These are phyloP conservation scores for Chloranthus sessilifolius DNA, from an alignment of 164 flowering plant species.

Conservation along the genomic window DNA sequence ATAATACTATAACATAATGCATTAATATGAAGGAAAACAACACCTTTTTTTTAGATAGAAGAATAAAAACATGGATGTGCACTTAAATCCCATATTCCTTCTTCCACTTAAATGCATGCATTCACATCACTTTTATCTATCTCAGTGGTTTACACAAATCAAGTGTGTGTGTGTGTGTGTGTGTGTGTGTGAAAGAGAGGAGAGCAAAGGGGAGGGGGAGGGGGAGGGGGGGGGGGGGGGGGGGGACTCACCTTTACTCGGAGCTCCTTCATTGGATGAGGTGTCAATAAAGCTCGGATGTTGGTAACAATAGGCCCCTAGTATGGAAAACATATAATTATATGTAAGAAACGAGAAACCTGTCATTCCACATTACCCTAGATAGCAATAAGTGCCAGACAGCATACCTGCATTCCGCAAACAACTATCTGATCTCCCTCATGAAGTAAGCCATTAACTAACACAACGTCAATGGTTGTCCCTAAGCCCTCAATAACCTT, in stretches of 20 bases:
- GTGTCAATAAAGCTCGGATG: conserved; percentile 89
- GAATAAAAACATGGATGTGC: no score
- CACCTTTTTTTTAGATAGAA: no score
- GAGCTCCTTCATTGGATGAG: conserved; percentile 98
- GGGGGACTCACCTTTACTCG: conserved; percentile 68
- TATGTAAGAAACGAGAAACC: conserved; percentile 4
- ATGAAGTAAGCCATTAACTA: conserved; percentile 95
- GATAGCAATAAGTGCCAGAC: neutral
- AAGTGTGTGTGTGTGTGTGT: no score
- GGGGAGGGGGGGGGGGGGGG: no score
- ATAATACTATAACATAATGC: no score
- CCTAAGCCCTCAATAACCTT: conserved; percentile 98
- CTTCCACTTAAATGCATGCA: no score
- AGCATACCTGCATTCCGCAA: conserved; percentile 89
- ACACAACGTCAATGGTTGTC: conserved; percentile 95
- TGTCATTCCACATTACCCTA: neutral
- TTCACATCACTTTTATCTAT: no score
- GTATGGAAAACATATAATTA: conserved; percentile 4
- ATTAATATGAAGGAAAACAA: no score
- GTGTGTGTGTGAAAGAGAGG: no score
- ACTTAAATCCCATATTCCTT: no score
- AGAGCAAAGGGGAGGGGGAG: no score
- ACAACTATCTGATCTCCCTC: conserved; percentile 98
- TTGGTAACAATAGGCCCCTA: conserved; percentile 92
- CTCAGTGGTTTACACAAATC: no score